These are phyloP conservation scores for Arthrobotrys megalospora DNA, from an alignment of 2,329 filamentous ascomycete species.

Conservation along the genomic window DNA sequence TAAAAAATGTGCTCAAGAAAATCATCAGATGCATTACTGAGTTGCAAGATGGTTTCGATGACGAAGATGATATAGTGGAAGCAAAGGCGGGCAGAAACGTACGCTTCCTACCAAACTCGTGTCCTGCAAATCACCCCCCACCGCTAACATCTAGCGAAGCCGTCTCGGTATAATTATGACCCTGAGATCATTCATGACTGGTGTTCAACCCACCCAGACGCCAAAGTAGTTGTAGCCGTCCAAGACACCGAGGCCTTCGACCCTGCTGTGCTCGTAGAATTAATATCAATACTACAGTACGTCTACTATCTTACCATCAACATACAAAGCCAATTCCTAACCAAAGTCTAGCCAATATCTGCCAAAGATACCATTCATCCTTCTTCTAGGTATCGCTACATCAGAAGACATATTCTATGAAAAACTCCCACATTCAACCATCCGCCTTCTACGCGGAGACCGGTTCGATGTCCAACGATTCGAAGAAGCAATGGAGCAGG, in stretches of 20 bases:
- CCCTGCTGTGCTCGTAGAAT: slow-evolving; percentile 78
- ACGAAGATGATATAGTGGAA: slow-evolving; percentile 73
- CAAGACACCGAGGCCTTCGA: slow-evolving; percentile 89
- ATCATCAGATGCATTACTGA: slow-evolving; percentile 78
- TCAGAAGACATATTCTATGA: slow-evolving; percentile 85
- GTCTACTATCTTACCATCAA: slow-evolving; percentile 62
- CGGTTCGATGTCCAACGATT: slow-evolving; percentile 85
- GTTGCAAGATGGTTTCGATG: slow-evolving; percentile 69
- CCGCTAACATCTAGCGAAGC: slow-evolving; percentile 12
- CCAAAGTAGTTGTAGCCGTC: slow-evolving; percentile 79
- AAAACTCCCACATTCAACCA: slow-evolving; percentile 78
- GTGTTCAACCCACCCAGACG: slow-evolving; percentile 71
- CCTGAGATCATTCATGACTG: slow-evolving; percentile 78
- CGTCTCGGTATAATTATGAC: slow-evolving; percentile 75
- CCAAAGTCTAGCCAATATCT: slow-evolving; percentile 74
- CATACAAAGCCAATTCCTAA: slow-evolving; percentile 35
- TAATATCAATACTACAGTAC: slow-evolving; percentile 79
- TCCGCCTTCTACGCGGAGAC: slow-evolving; percentile 77
- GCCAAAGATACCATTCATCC: slow-evolving; percentile 81
- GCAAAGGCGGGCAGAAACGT: slow-evolving; percentile 66
- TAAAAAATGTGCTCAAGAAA: slow-evolving; percentile 80
- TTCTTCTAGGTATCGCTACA: slow-evolving; percentile 85
- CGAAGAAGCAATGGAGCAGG: slow-evolving; percentile 78
- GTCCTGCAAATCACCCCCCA: background rate
- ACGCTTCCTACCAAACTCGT: background rate